phyloP scores from a whole-genome alignment of 768 basidiomycete genomes.

The Lactarius tabidus region DNA sequence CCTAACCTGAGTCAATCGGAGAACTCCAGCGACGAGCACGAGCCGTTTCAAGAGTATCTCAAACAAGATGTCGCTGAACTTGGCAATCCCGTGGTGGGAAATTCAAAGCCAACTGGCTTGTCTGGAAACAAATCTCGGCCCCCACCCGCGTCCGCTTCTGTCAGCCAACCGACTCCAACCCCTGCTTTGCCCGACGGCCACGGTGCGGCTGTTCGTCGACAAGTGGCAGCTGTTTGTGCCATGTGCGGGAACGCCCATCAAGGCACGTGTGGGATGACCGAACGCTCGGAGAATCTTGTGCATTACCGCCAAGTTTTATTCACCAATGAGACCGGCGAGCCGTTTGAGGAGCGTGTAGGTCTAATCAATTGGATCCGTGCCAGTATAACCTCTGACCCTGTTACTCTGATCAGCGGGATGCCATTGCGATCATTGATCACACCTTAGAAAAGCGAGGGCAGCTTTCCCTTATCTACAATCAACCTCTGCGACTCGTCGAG shows the following conservation, averaged over 20 bases:
- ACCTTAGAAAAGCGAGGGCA: constrained; percentile 55
- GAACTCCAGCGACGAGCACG: constrained; percentile 10
- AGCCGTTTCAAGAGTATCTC: not conserved
- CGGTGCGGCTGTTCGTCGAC: not conserved
- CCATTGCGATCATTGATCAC: constrained; percentile 67
- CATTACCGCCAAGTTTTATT: constrained; percentile 68
- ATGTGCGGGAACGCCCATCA: constrained; percentile 48
- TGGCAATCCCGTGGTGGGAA: not conserved
- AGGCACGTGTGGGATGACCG: constrained; percentile 58
- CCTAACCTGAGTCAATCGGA: constrained; percentile 10
- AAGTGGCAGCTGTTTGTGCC: constrained; percentile 42
- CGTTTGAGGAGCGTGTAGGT: constrained; percentile 59
- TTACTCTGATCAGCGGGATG: constrained; percentile 45
- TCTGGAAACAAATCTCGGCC: not conserved
- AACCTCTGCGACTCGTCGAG: constrained; percentile 57
- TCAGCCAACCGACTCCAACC: not conserved
- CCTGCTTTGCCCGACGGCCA: not conserved
- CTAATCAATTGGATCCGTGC: not conserved
- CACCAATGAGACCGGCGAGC: constrained; percentile 59
- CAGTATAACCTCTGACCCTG: constrained; percentile 14
- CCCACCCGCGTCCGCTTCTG: not conserved
- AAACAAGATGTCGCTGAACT: not conserved
- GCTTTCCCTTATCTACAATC: constrained; percentile 52
- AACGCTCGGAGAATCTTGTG: constrained; percentile 58
- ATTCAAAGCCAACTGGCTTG: not conserved